phyloP scores from a whole-genome alignment of 169 alveolate species.

The Besnoitia besnoiti region DNA sequence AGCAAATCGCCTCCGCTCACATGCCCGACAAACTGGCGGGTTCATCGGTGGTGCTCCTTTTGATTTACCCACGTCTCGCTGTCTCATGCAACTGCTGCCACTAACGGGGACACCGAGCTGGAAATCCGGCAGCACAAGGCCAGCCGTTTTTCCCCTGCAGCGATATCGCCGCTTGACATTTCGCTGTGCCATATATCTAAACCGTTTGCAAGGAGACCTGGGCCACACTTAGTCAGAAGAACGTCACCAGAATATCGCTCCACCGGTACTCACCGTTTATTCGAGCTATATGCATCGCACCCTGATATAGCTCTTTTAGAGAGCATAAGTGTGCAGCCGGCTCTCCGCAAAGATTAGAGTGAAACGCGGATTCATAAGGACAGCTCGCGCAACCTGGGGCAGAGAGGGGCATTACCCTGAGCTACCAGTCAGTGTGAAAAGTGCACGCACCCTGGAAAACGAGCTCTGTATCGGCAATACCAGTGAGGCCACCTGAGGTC shows the following conservation, averaged over 20 bases:
- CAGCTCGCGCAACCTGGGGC: conserved; percentile 66
- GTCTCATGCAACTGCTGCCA: background rate
- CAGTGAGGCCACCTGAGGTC: conserved; percentile 65
- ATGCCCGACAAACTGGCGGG: too few relatives aligned
- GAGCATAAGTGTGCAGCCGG: conserved; percentile 70
- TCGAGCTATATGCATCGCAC: conserved; percentile 67
- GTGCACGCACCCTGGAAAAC: conserved; percentile 57
- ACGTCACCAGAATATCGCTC: background rate
- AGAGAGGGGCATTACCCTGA: background rate
- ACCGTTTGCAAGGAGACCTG: conserved; percentile 53
- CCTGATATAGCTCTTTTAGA: conserved; percentile 69
- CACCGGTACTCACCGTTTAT: conserved; percentile 47
- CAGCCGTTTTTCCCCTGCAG: conserved; percentile 50
- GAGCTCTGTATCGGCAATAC: conserved; percentile 58
- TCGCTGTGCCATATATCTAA: conserved; percentile 68
- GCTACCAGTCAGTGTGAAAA: background rate
- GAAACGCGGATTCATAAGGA: conserved; percentile 45
- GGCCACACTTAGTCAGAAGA: background rate
- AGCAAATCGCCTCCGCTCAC: too few relatives aligned
- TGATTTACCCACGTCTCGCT: too few relatives aligned
- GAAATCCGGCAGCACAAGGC: conserved; percentile 58
- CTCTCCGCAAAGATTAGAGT: conserved; percentile 67
- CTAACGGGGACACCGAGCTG: background rate
- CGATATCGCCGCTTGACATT: conserved; percentile 57
- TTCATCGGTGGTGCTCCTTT: too few relatives aligned